phyloP scores from a whole-genome alignment of 441 rosid genomes.

The Bruguiera hainesii region DNA sequence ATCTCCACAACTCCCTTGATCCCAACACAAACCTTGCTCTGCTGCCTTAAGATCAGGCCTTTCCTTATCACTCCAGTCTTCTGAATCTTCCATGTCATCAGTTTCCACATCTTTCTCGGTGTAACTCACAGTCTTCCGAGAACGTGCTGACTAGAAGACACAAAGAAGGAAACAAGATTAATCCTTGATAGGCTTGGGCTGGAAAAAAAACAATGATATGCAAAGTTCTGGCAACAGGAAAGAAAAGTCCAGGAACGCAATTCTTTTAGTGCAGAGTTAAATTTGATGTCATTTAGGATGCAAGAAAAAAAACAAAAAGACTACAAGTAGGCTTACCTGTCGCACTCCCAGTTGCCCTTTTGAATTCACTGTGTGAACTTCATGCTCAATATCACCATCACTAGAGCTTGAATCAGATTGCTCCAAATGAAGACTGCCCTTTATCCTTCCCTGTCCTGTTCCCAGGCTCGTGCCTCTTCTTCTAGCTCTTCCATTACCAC shows the following conservation, averaged over 20 bases:
- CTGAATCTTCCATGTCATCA: slow-evolving; percentile 34
- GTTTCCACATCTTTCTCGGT: slow-evolving; percentile 32
- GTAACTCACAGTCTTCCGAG: slow-evolving; percentile 58
- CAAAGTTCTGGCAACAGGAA: neutral
- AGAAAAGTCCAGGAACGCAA: neutral
- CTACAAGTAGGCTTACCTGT: slow-evolving; percentile 47
- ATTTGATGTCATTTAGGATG: too few relatives aligned
- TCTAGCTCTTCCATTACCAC: slow-evolving; percentile 37
- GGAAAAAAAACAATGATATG: neutral
- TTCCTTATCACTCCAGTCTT: slow-evolving; percentile 18
- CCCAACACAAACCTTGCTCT: slow-evolving; percentile 22
- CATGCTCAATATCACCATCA: slow-evolving; percentile 33
- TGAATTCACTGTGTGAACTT: slow-evolving; percentile 26
- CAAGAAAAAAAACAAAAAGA: neutral
- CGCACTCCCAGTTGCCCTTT: slow-evolving; percentile 39
- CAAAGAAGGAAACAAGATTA: slow-evolving; percentile 17
- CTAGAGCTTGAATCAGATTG: slow-evolving; percentile 45
- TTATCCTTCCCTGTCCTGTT: slow-evolving; percentile 40
- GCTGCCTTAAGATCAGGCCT: slow-evolving; percentile 21
- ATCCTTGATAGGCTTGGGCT: neutral
- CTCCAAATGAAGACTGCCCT: slow-evolving; percentile 29
- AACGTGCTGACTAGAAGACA: slow-evolving; percentile 61
- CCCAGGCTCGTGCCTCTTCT: slow-evolving; percentile 28
- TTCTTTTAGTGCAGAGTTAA: neutral
- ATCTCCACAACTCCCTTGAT: slow-evolving; percentile 18